Evolutionary conservation across 1,139 yeast genomes (phyloP).

Genomic region (Suhomyces chickasaworum): DNA sequence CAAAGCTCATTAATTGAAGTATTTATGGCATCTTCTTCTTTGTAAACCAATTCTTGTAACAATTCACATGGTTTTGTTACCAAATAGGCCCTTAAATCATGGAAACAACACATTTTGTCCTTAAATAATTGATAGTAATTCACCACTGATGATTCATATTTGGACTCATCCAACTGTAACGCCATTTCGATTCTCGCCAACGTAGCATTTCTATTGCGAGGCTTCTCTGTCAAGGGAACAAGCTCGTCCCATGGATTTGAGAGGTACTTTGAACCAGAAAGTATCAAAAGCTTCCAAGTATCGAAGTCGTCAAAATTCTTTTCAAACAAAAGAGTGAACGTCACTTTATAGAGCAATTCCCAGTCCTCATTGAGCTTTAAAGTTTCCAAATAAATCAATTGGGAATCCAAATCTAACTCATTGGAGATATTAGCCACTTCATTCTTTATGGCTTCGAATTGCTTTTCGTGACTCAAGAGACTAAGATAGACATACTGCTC

Average conservation of each 20-base stretch:
- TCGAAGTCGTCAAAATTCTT: constrained; percentile 58
- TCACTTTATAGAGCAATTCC: constrained; percentile 38
- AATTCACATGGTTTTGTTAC: constrained; percentile 1
- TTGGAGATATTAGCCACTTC: constrained; percentile 29
- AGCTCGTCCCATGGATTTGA: constrained; percentile 22
- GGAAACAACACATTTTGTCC: constrained; percentile 60
- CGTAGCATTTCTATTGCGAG: constrained; percentile 51
- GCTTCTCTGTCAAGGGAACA: constrained; percentile 19
- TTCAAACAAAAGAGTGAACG: constrained; percentile 38
- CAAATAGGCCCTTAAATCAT: constrained; percentile 52
- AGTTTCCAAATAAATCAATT: constrained; percentile 51
- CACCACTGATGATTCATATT: constrained; percentile 28
- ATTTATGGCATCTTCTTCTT: constrained; percentile 11
- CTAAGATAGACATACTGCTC: constrained; percentile 58
- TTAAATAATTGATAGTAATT: constrained; percentile 49
- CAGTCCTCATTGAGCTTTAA: constrained; percentile 44
- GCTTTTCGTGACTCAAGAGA: constrained; percentile 40
- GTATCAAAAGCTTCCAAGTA: constrained; percentile 57
- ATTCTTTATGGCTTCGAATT: constrained; percentile 31
- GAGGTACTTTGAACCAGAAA: constrained; percentile 27
- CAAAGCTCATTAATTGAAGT: constrained; percentile 34
- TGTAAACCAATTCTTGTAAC: background rate
- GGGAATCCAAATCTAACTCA: constrained; percentile 58
- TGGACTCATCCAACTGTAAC: constrained; percentile 18
- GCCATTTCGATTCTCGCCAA: constrained; percentile 57